Evolutionary conservation across 495 filamentous ascomycete genomes (phyloP).

Genomic region (Trichoderma reesei): DNA sequence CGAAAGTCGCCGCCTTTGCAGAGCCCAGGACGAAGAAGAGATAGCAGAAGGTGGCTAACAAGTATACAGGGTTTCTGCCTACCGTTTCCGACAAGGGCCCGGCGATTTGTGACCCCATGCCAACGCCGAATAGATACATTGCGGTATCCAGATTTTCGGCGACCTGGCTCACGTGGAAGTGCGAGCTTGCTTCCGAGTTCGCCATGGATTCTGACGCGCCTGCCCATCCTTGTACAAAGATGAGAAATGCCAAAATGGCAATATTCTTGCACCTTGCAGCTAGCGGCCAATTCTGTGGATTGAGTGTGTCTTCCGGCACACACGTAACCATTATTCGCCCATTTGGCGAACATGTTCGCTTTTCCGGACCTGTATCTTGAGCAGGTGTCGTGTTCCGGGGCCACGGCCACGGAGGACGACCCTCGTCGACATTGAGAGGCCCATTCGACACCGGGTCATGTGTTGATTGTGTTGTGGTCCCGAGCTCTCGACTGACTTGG

Average conservation of each 20-base stretch:
- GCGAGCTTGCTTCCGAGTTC: conserved; percentile 19
- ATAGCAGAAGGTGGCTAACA: conserved; percentile 21
- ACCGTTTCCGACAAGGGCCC: conserved; percentile 29
- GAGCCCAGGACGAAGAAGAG: conserved; percentile 27
- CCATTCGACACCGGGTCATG: too few species aligned
- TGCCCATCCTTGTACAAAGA: conserved; percentile 25
- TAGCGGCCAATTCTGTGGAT: conserved; percentile 26
- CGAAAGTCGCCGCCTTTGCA: conserved; percentile 22
- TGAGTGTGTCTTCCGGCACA: conserved; percentile 20
- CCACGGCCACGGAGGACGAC: too few species aligned
- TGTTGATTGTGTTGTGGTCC: too few species aligned
- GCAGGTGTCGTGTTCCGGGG: too few species aligned
- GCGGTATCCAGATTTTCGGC: conserved; percentile 23
- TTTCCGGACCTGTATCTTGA: too few species aligned
- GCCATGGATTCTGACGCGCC: conserved; percentile 26
- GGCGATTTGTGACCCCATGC: conserved; percentile 23
- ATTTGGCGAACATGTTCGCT: neutral
- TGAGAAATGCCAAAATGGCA: conserved; percentile 28
- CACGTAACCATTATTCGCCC: conserved; percentile 11
- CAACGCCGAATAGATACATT: conserved; percentile 17
- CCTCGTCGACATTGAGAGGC: too few species aligned
- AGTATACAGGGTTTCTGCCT: conserved; percentile 27
- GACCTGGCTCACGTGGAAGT: conserved; percentile 21
- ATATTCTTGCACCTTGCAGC: conserved; percentile 21
- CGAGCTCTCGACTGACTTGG: too few species aligned